Conservation (phyloP, 2,329 filamentous ascomycete genomes). For the Arthroderma uncinatum region DNA sequence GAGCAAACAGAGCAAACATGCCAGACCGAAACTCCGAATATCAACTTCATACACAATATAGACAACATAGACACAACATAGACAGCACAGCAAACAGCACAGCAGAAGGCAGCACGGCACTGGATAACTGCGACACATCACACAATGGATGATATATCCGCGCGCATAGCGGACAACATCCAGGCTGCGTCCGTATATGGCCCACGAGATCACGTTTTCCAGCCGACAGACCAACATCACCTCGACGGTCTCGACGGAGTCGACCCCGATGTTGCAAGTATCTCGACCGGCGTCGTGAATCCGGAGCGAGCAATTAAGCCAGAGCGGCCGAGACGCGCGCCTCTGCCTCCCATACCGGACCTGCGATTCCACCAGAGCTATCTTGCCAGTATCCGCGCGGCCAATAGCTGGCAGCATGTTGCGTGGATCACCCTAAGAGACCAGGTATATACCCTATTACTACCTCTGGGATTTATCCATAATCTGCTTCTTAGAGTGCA, state of each 20-base stretch:
- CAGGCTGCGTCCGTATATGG: slow-evolving; percentile 70
- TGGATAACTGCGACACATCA: too few relatives aligned
- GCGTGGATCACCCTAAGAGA: slow-evolving; percentile 77
- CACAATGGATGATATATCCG: slow-evolving; percentile 46
- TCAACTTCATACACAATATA: too few relatives aligned
- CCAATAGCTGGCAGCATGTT: slow-evolving; percentile 68
- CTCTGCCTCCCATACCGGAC: slow-evolving; percentile 66
- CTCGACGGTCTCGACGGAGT: slow-evolving; percentile 56
- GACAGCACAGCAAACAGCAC: too few relatives aligned
- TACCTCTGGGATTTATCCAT: neutral
- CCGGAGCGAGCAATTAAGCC: slow-evolving; percentile 27
- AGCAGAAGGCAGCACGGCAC: too few relatives aligned
- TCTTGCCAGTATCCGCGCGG: slow-evolving; percentile 71
- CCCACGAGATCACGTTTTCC: slow-evolving; percentile 45
- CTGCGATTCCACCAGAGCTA: slow-evolving; percentile 98
- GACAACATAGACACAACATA: too few relatives aligned
- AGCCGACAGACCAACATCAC: slow-evolving; percentile 56
- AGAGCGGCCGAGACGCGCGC: slow-evolving; percentile 25
- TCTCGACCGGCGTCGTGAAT: slow-evolving; percentile 40
- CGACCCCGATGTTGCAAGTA: slow-evolving; percentile 32
- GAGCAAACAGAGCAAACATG: slow-evolving; percentile 1
- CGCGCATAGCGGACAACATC: slow-evolving; percentile 64
- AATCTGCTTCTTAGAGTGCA: too few relatives aligned
- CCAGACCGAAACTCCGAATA: neutral
- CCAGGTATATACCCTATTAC: slow-evolving; percentile 49